Percentiles rank a stretch among this genome's conserved stretches.
phyloP scores from a whole-genome alignment of 208 protist species.

The Porcisia deanei region DNA sequence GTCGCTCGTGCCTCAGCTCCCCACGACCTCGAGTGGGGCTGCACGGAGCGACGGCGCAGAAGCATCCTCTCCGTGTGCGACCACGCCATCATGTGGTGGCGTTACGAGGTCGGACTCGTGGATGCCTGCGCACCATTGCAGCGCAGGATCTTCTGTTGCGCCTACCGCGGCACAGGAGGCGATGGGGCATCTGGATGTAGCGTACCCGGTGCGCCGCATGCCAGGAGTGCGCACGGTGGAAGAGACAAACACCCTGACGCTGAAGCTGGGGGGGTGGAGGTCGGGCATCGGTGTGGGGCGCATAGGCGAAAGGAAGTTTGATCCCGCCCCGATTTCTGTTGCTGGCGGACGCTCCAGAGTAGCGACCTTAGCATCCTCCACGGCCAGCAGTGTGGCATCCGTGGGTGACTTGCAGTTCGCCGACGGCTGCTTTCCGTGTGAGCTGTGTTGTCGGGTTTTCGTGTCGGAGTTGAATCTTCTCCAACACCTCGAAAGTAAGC shows the following conservation, averaged over 20 bases:
- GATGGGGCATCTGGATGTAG: not conserved
- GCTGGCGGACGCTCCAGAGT: not conserved
- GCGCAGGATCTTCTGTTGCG: slow-evolving; percentile 3
- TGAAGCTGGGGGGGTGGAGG: not conserved
- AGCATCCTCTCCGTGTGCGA: not conserved
- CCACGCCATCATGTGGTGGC: not conserved
- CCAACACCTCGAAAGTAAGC: slow-evolving; percentile 69
- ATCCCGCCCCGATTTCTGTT: not conserved
- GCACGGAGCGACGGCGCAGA: not conserved
- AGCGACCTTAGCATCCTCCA: not conserved
- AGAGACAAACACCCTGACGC: slow-evolving; percentile 6
- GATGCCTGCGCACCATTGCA: not conserved
- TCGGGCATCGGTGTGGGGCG: not conserved
- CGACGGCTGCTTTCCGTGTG: slow-evolving; percentile 74
- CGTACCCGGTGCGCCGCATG: slow-evolving; percentile 5
- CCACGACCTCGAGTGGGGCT: not conserved
- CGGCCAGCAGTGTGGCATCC: not conserved
- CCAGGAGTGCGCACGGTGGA: slow-evolving; percentile 10
- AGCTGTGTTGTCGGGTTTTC: slow-evolving; percentile 72
- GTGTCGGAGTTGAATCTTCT: slow-evolving; percentile 66
- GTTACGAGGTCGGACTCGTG: not conserved
- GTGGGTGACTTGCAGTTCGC: not conserved
- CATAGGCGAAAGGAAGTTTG: not conserved
- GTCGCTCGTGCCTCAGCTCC: slow-evolving; percentile 39
- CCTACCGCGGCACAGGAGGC: slow-evolving; percentile 13